These are phyloP conservation scores for Piloderma croceum DNA, from an alignment of 768 basidiomycete species.

Conservation along the genomic window DNA sequence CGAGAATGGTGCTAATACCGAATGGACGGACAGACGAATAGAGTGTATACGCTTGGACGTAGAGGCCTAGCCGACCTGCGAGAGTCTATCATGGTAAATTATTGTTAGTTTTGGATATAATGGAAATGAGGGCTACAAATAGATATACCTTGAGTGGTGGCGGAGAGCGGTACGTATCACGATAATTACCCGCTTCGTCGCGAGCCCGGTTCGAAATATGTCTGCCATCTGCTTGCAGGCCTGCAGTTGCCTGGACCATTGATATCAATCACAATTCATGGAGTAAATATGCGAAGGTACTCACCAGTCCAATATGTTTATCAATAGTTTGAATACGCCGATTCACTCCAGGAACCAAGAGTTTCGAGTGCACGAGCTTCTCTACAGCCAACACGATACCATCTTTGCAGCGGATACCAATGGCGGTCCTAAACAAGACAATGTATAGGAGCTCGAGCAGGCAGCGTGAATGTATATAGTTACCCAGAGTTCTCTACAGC, in stretches of 20 bases:
- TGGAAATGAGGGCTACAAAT: background rate
- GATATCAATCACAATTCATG: background rate
- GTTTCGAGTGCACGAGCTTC: conserved; percentile 93
- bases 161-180: conserved; percentile 67
- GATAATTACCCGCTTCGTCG: conserved; percentile 73
- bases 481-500: conserved; percentile 98
- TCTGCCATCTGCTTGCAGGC: conserved; percentile 88
- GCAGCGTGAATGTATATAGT: conserved; percentile 19
- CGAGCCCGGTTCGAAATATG: conserved; percentile 80
- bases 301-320: conserved; percentile 86
- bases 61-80: conserved; percentile 78
- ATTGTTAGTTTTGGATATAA: background rate
- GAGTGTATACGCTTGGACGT: conserved; percentile 92
- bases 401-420: conserved; percentile 91
- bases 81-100: conserved; percentile 43
- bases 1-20: conserved; percentile 90
- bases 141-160: conserved; percentile 70
- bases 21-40: conserved; percentile 98
- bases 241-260: conserved; percentile 85
- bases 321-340: conserved; percentile 91
- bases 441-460: too few relatives aligned
- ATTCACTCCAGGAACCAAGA: conserved; percentile 89
- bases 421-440: conserved; percentile 66
- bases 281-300: conserved; percentile 11
- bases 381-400: conserved; percentile 96